Evolutionary conservation across 345 rosid genomes (phyloP).

Genomic region (Populus tremula): DNA sequence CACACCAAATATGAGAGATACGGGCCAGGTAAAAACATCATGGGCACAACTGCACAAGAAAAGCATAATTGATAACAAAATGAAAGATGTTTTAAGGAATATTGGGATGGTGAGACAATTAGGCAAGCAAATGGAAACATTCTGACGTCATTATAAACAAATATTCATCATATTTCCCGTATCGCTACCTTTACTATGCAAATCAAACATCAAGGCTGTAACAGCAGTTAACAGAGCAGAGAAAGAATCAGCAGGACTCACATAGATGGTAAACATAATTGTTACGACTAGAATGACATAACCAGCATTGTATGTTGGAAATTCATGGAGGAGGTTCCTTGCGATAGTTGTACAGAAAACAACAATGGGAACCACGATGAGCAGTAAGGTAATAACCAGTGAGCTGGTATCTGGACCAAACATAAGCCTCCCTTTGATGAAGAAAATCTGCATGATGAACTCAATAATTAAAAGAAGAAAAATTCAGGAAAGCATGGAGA

Average conservation of each 20-base stretch:
- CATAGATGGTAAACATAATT: conserved; percentile 45
- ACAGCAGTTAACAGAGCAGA: neutral
- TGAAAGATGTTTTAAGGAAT: neutral
- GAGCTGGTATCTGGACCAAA: conserved; percentile 57
- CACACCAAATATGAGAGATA: neutral
- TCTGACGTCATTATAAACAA: neutral
- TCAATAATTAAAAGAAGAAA: conserved; percentile 1
- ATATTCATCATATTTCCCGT: neutral
- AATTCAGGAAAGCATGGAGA: neutral
- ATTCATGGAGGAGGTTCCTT: conserved; percentile 33
- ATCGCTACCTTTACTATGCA: neutral
- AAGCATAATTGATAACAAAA: neutral
- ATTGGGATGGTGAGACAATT: neutral
- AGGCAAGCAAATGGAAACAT: conserved; percentile 1
- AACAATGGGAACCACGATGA: conserved; percentile 44
- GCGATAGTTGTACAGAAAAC: conserved; percentile 48
- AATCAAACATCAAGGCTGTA: neutral
- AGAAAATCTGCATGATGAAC: conserved; percentile 38
- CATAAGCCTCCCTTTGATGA: conserved; percentile 43
- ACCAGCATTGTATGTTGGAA: conserved; percentile 32
- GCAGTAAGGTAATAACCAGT: conserved; percentile 39
- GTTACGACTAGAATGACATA: conserved; percentile 37
- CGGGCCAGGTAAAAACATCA: too few relatives aligned
- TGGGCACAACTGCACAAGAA: neutral
- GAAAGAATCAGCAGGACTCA: conserved; percentile 29